Conservation (phyloP, 257 asterid species). For the Marsdenia floribunda region DNA sequence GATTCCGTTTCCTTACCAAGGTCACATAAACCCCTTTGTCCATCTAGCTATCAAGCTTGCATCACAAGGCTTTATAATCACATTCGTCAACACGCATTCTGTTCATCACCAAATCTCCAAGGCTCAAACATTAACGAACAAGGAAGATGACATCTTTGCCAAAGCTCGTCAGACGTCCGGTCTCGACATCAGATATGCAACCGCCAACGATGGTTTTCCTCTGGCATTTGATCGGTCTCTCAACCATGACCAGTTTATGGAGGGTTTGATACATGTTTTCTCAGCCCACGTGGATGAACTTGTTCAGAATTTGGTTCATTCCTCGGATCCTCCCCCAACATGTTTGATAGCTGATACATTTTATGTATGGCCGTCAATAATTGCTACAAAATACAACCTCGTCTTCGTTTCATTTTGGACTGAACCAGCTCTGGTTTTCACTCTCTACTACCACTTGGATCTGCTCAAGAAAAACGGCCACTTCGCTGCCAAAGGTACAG, state of each 20-base stretch:
- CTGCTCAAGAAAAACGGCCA: constrained; percentile 56
- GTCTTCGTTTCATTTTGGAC: constrained; percentile 48
- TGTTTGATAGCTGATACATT: constrained; percentile 45
- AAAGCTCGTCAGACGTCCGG: constrained; percentile 30
- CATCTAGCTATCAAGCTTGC: constrained; percentile 22
- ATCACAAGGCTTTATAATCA: constrained; percentile 13
- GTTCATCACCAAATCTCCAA: constrained; percentile 13
- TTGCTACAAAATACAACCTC: constrained; percentile 38
- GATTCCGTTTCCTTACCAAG: constrained; percentile 9
- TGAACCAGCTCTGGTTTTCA: constrained; percentile 42
- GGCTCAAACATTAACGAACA: neutral
- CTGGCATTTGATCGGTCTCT: constrained; percentile 29
- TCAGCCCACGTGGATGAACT: constrained; percentile 38
- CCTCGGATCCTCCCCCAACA: constrained; percentile 24
- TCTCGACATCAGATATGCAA: constrained; percentile 47
- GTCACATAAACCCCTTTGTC: constrained; percentile 15
- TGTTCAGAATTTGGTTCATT: constrained; percentile 22
- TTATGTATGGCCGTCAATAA: constrained; percentile 34
- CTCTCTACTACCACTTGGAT: constrained; percentile 37
- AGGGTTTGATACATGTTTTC: constrained; percentile 24
- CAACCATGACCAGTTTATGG: constrained; percentile 8
- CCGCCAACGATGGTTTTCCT: constrained; percentile 48
- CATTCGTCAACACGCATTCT: neutral
- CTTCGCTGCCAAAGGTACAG: constrained; percentile 43
- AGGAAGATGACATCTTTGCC: constrained; percentile 24